Conservation (phyloP, 495 filamentous ascomycete species). For the Penicillium macrosclerotiorum region DNA sequence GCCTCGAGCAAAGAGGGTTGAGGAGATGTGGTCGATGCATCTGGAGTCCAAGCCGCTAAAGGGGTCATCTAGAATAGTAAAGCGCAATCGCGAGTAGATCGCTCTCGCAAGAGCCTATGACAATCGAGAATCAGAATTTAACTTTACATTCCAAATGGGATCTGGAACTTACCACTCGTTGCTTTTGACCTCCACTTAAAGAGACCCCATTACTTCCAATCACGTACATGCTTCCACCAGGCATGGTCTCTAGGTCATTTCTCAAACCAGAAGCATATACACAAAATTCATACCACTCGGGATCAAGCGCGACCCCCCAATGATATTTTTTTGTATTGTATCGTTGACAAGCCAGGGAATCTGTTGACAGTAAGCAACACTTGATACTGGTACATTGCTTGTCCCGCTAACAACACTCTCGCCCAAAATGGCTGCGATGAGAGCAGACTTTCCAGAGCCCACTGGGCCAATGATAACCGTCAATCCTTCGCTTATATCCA, state of each 20-base stretch:
- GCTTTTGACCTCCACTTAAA: constrained; percentile 2
- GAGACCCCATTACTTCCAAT: background rate
- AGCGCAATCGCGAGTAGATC: too few species aligned
- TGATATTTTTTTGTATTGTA: constrained; percentile 33
- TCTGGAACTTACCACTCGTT: constrained; percentile 3
- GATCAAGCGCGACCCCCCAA: constrained; percentile 2
- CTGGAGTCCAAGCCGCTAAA: too few species aligned
- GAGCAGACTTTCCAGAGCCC: constrained; percentile 28
- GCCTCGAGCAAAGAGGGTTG: too few species aligned
- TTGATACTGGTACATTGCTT: background rate
- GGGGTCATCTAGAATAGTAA: too few species aligned
- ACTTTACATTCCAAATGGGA: too few species aligned
- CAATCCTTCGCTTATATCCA: background rate
- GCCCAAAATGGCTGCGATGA: constrained; percentile 21
- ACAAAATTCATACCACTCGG: background rate
- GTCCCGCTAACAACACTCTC: constrained; percentile 5
- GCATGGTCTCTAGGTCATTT: background rate
- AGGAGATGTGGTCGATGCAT: too few species aligned
- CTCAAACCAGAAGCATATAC: background rate
- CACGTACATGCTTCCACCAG: constrained; percentile 22
- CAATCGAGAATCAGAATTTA: too few species aligned
- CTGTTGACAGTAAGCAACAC: constrained; percentile 39
- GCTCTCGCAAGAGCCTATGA: too few species aligned
- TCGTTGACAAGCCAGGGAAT: constrained; percentile 35
- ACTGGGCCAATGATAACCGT: constrained; percentile 12